Conservation (phyloP, 768 basidiomycete genomes). For the Tricholoma hemisulphureum region DNA sequence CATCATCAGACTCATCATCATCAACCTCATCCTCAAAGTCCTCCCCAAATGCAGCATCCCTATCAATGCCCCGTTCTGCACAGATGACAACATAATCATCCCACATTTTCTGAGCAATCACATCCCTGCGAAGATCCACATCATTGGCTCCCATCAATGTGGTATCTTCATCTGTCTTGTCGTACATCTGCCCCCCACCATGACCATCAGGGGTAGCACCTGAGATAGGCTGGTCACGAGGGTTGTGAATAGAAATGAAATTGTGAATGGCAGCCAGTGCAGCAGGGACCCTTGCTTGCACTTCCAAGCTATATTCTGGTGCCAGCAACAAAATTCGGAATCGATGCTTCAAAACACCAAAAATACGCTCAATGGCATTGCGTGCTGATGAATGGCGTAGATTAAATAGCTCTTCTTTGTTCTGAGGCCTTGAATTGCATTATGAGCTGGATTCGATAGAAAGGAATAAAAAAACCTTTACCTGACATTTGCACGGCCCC, state of each 20-base stretch:
- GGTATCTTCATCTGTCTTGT: background rate
- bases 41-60: background rate
- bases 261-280: conserved; percentile 22
- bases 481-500: too few species aligned
- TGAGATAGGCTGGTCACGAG: background rate
- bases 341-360: too few species aligned
- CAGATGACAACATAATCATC: conserved; percentile 7
- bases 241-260: conserved; percentile 15
- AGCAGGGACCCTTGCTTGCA: conserved; percentile 13
- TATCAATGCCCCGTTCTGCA: background rate
- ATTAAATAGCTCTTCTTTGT: background rate
- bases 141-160: background rate
- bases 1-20: too few species aligned
- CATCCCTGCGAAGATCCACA: conserved; percentile 3
- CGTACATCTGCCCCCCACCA: background rate
- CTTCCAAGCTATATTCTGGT: too few species aligned
- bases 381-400: too few species aligned
- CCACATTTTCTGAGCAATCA: conserved; percentile 17
- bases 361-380: too few species aligned
- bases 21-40: background rate
- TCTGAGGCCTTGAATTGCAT: background rate
- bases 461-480: background rate
- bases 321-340: too few species aligned
- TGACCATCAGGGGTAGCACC: background rate
- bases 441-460: background rate